Evolutionary conservation across 2,329 filamentous ascomycete species (phyloP), one percentile per base, ranked within the genome.

Genomic region (Penicillium crustosum): DNA sequence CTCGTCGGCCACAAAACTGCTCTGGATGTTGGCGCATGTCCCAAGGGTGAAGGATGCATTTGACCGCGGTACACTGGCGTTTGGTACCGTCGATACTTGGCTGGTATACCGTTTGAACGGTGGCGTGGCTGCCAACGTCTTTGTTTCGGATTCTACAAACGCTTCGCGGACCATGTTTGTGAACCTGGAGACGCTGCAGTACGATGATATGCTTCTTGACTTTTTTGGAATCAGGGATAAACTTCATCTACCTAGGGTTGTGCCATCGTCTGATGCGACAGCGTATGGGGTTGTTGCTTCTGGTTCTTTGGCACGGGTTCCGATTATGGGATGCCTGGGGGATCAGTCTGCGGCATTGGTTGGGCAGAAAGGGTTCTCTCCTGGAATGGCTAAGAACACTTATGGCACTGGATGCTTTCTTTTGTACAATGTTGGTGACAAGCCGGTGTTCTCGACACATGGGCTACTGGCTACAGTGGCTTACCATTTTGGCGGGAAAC

Each of bases 151-250:
- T 74, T 85, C 87, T 45, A 91, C 90, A 59, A 96, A 96, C 73
- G 91, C 92, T 12, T 93, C 89, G 54, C 83, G 92, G 67, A 96
- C 91, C 54, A 95, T 96, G 91, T 94, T 96, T 75, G 91, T 95
- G 86, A 91, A 95, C 75, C 80, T 96, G 50, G 82, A 86, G 66
- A 92, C 86, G 2, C 81, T 91, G 55, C 75, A 90, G 65, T 96
- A 96, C 74, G 90, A 93, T 71, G 85, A 91, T 57, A 81, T 81
- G 36, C 82, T 95, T 17, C 79, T 96, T 12, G 78, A 85, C 49
- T 96, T 95, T 77, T 96, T 96, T 74, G 85, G 84, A 38, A 84
- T 96, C 62, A 86, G 90, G 71, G 78, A 81, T 7, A 93, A 91
- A 71, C 76, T 95, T 39, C 81, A 84, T 57, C 79, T 96, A 9